phyloP scores from a whole-genome alignment of 1,284 basidiomycete species.

The Cryptococcus sp. region DNA sequence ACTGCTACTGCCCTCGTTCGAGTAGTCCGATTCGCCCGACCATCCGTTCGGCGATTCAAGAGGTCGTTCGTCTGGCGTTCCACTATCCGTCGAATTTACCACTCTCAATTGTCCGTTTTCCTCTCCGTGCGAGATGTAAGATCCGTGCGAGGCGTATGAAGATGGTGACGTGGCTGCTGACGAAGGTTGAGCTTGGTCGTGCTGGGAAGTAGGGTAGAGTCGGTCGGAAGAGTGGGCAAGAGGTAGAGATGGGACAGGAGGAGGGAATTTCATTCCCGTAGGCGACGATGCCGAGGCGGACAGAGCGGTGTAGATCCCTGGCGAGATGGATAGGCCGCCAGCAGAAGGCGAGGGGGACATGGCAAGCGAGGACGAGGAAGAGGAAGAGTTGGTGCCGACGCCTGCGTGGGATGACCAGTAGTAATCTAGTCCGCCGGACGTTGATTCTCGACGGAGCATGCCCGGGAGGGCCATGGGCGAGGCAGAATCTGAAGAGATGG shows the following conservation, averaged over 20 bases:
- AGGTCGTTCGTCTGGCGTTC: background rate
- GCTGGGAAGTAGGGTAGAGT: too few relatives aligned
- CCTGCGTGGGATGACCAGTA: slow-evolving; percentile 40
- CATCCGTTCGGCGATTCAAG: slow-evolving; percentile 5
- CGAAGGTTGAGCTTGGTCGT: too few relatives aligned
- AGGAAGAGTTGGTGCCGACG: slow-evolving; percentile 32
- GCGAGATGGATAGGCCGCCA: background rate
- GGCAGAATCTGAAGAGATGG: slow-evolving; percentile 13
- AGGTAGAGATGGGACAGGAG: too few relatives aligned
- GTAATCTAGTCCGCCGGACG: slow-evolving; percentile 37
- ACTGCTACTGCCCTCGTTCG: background rate
- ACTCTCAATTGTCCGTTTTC: too few relatives aligned
- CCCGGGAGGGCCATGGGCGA: slow-evolving; percentile 12
- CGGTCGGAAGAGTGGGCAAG: too few relatives aligned
- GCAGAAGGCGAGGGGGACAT: slow-evolving; percentile 13
- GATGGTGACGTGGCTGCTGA: too few relatives aligned
- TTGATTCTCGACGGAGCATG: slow-evolving; percentile 24
- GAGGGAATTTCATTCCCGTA: too few relatives aligned
- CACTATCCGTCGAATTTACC: too few relatives aligned
- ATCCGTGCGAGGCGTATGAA: too few relatives aligned
- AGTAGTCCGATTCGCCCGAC: slow-evolving; percentile 8
- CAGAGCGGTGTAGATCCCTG: background rate
- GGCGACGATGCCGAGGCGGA: too few relatives aligned
- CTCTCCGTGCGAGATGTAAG: too few relatives aligned
- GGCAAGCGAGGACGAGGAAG: slow-evolving; percentile 28